Evolutionary conservation across 2,329 filamentous ascomycete species (phyloP).

Genomic region (Orbilia oligospora): DNA sequence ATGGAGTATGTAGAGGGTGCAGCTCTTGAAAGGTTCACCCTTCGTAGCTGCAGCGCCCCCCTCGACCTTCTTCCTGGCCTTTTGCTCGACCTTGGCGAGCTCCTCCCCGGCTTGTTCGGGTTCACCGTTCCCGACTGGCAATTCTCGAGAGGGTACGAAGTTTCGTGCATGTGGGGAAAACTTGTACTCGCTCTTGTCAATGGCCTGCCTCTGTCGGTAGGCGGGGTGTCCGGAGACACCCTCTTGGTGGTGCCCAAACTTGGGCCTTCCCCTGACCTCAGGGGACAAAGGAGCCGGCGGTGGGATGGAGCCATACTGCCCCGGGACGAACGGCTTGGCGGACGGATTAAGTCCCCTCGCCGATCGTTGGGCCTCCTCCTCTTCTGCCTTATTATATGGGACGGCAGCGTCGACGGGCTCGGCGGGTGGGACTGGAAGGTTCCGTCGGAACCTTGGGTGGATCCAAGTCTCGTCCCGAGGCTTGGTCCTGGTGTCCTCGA

Average conservation of each 20-base stretch:
- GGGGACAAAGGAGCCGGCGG: background rate
- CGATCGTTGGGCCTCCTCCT: background rate
- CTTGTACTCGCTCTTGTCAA: conserved; percentile 11
- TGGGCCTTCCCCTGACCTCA: background rate
- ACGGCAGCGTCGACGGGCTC: background rate
- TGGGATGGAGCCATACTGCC: background rate
- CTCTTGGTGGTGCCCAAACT: background rate
- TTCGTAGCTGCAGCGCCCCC: background rate
- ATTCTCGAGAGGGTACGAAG: background rate
- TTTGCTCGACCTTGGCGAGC: background rate
- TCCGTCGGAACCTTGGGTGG: background rate
- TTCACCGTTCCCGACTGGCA: background rate
- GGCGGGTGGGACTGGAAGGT: background rate
- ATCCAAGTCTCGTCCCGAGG: conserved; percentile 11
- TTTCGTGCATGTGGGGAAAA: background rate
- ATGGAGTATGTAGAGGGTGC: conserved; percentile 37
- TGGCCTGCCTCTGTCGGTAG: background rate
- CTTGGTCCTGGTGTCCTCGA: conserved; percentile 7
- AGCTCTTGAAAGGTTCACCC: background rate
- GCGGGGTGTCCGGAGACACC: background rate
- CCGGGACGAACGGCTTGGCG: conserved; percentile 6
- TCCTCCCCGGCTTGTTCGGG: background rate
- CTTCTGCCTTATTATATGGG: background rate
- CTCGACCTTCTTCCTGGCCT: background rate
- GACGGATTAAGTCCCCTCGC: background rate